Conservation (phyloP, 75 land plant genomes). For the Ceratopteris richardii region DNA sequence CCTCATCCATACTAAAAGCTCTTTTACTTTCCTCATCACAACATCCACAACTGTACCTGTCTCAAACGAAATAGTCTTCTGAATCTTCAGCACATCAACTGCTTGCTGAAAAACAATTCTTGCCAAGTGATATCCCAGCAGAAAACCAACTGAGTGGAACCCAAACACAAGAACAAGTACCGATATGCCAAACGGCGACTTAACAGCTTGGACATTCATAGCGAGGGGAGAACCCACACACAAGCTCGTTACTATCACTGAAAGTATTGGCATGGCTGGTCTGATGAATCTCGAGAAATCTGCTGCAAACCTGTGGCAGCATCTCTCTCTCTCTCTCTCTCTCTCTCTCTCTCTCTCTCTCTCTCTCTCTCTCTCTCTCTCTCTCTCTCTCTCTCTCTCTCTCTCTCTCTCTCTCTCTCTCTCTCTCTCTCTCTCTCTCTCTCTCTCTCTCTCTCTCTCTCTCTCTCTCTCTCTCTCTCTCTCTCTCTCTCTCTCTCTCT, state of each 20-base stretch:
- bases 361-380: too few relatives aligned
- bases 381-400: too few relatives aligned
- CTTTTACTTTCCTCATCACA: too few relatives aligned
- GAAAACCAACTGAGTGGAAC: conserved; percentile 63
- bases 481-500: too few relatives aligned
- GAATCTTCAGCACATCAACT: conserved; percentile 53
- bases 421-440: too few relatives aligned
- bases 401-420: too few relatives aligned
- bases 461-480: too few relatives aligned
- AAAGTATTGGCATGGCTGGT: conserved; percentile 71
- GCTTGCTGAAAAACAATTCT: conserved; percentile 39
- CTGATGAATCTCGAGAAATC: conserved; percentile 44
- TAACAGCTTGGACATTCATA: conserved; percentile 46
- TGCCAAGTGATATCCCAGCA: conserved; percentile 53
- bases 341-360: too few relatives aligned
- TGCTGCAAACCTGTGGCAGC: conserved; percentile 45
- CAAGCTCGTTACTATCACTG: conserved; percentile 76
- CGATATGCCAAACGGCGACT: conserved; percentile 70
- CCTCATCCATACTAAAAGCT: too few relatives aligned
- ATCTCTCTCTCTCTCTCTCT: too few relatives aligned
- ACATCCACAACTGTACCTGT: conserved; percentile 44
- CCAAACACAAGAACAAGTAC: conserved; percentile 53
- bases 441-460: too few relatives aligned
- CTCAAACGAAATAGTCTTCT: conserved; percentile 80
- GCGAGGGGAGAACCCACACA: conserved; percentile 95